Evolutionary conservation across 2,329 filamentous ascomycete genomes (phyloP).

Genomic region (Aspergillus sp.): DNA sequence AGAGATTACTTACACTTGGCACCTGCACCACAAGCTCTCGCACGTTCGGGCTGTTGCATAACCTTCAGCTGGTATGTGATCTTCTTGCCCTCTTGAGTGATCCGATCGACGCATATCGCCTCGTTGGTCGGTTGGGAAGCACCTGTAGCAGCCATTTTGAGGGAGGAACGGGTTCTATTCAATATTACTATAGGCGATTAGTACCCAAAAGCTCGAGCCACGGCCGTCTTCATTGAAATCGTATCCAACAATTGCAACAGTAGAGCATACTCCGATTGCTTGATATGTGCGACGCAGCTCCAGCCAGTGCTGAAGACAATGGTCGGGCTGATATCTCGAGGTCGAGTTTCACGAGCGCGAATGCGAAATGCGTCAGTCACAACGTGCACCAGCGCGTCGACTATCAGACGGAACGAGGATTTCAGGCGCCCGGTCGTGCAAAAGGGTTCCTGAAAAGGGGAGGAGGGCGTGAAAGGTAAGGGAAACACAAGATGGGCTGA

Average conservation of each 20-base stretch:
- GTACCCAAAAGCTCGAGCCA: not conserved
- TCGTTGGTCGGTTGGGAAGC: constrained; percentile 54
- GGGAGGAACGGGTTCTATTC: not conserved
- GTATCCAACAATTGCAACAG: not conserved
- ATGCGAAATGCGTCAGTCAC: not conserved
- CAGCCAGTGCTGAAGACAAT: not conserved
- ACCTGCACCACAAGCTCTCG: constrained; percentile 91
- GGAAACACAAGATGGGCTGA: not conserved
- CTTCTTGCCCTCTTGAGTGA: constrained; percentile 74
- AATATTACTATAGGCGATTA: not conserved
- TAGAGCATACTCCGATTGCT: not conserved
- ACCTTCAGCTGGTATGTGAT: constrained; percentile 84
- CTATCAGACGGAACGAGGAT: not conserved
- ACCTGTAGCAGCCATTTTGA: constrained; percentile 49
- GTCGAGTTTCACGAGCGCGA: not conserved
- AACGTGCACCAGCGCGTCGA: not conserved
- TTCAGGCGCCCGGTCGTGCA: not conserved
- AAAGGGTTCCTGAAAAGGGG: not conserved
- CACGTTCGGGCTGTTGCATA: constrained; percentile 91
- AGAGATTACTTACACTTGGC: constrained; percentile 75
- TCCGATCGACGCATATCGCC: constrained; percentile 58
- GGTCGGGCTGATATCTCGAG: not conserved
- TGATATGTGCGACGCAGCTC: not conserved
- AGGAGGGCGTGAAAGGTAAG: not conserved
- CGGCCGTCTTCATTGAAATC: not conserved